Base-by-base conservation (phyloP, 2,329 filamentous ascomycete species). In the Sporothrix curviconia region DNA sequence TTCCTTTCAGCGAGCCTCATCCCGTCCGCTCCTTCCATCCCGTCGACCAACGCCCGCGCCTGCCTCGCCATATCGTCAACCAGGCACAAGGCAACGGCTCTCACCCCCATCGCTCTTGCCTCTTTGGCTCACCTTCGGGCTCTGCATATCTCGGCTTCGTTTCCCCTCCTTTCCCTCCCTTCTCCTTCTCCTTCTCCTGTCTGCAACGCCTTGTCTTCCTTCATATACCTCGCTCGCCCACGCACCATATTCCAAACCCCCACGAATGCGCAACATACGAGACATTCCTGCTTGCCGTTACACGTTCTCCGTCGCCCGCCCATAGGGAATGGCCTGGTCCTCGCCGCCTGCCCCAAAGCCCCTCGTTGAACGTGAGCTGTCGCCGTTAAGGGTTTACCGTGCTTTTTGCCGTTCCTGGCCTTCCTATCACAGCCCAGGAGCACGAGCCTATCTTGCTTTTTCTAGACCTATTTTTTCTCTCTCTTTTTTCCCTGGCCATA, bases 201-300 rank as follows among this genome's bases (percentile, higher is more conserved):
- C 25, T 46, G 7, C 25, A 32, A n/a, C n/a, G n/a, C n/a, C n/a
- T n/a, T n/a, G n/a, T 36, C 19, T 19, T 43, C 11, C 28, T 3
- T 36, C 46, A 36, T n/a, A 30, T 8, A 15, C 19, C 19, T 32
- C 12, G 7, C 30, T 25, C 32, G 24, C 7, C 28, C 7, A 22
- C n/a, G 32, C 17, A 24, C 28, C 22, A 14, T 14, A 30, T 17
- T 4, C 19, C 7, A 7, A 12, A 9, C 44, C 32, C 46, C 46
- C 32, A 50, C 47, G 47, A 17, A 50, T 22, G 32, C 14, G 47
- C 47, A n/a, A n/a, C 47, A 34, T 14, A 50, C 32, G 37, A 50
- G 47, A 50, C 47, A 50, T 37, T 22, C 19, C n/a, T 50, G 47
- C 47, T 50, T 17, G 12, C 36, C 47, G 47, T 50, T 50, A 37